Base-by-base conservation (phyloP, 805 yeast species). In the Sugiyamaella lignohabitans region DNA sequence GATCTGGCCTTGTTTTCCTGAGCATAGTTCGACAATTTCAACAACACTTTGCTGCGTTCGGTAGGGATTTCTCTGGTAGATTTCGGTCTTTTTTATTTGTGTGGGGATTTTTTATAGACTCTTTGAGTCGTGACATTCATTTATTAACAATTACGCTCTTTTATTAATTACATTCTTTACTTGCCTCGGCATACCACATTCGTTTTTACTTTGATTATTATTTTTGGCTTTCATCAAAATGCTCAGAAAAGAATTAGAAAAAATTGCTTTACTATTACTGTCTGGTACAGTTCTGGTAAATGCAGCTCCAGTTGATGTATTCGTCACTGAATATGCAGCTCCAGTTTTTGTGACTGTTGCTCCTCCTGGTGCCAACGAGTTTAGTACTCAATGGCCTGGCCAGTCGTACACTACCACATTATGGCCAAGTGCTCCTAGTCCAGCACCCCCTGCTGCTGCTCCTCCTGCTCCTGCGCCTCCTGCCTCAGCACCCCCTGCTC, bases 301-400 rank as follows among this genome's bases (percentile, higher is more conserved):
- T 17, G 38, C 47, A 4, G 47, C 47, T n/a, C 47, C 47, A 4
- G 47, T 44, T 22, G 36, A 36, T 42, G 62, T 52, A 24, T 57
- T 44, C 37, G 50, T 47, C n/a, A 58, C 62, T 8, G 48, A 43
- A 2, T 34, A 47, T 4, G 42, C 42, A 18, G 49, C 49, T 21
- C 52, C 58, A 8, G 52, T 45, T n/a, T 58, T 45, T 41, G 55
- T 50, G 38, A 58, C 61, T 16, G 44, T 49, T 44, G 50, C 49
- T 14, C 43, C 45, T 16, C 45, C 46, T 4, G 37, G 45, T 24
- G 42, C 48, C 34, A 35, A 42, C 32, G 48, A 45, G 29, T 35
- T 34, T 8, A 42, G 34, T 22, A 22, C 43, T 27, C 20, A 22
- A 29, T 23, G 20, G 29, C 35, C 43, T 11, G 35, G 35, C 8